Conservation (phyloP, 2,329 filamentous ascomycete genomes). For the Waltergamsia citrina region DNA sequence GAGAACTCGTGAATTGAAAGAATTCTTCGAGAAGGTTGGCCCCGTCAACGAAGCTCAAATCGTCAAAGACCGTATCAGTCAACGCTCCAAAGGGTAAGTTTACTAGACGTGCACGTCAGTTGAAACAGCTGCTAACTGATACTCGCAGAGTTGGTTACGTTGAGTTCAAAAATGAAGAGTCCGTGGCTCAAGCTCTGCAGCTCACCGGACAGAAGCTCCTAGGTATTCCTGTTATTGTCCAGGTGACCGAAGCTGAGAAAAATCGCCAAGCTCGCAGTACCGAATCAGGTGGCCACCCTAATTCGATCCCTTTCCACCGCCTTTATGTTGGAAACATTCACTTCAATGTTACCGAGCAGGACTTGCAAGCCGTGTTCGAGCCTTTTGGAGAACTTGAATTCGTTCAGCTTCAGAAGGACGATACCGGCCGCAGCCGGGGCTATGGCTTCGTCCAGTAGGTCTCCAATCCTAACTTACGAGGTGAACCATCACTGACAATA, state of each 20-base stretch:
- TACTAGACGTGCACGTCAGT: too few relatives aligned
- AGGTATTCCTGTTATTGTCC: conserved; percentile 97
- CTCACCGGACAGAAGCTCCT: conserved; percentile 97
- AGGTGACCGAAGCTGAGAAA: conserved; percentile 98
- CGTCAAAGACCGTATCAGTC: conserved; percentile 93
- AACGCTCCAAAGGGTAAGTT: conserved; percentile 89
- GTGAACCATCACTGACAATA: conserved; percentile 22
- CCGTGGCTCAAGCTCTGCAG: conserved; percentile 85
- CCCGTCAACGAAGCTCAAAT: conserved; percentile 96
- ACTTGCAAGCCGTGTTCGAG: conserved; percentile 93
- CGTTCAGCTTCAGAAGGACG: conserved; percentile 94
- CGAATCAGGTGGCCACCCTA: conserved; percentile 61
- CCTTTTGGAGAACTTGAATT: conserved; percentile 97
- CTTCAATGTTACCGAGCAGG: conserved; percentile 96
- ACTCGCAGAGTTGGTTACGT: conserved; percentile 98
- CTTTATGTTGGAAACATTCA: conserved; percentile 99
- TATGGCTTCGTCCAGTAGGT: conserved; percentile 98
- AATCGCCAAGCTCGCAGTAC: conserved; percentile 89
- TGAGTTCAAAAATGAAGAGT: conserved; percentile 95
- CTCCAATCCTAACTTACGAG: background rate
- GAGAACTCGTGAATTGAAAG: conserved; percentile 83
- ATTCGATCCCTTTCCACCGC: conserved; percentile 90
- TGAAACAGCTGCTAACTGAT: too few relatives aligned
- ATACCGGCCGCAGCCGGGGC: conserved; percentile 79
- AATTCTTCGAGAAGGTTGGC: conserved; percentile 92